Evolutionary conservation across 257 asterid genomes (phyloP), one percentile per base, ranked within the genome.

Genomic region (Eustoma russellianum): DNA sequence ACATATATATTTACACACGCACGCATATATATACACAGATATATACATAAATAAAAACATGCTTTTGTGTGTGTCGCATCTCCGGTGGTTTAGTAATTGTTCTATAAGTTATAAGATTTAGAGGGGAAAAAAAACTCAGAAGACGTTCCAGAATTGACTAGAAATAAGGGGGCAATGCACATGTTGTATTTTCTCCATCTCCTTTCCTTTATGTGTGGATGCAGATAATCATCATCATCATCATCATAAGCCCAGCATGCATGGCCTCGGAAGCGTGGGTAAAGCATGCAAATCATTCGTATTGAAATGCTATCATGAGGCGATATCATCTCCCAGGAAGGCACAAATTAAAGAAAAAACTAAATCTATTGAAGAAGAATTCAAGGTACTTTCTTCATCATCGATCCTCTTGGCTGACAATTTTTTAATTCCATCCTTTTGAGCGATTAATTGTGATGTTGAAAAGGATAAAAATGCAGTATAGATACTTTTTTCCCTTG

Each of bases 241-340:
- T 11, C 78, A 71, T 15, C 73, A 77, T 61, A 49, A 66, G 55
- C 57, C 70, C 52, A 75, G 57, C 60, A 28, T 64, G 60, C 61
- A 69, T 44, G 74, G 79, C 68, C 69, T 79, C 52, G 84, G 74
- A 58, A 65, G 50, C 59, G 59, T 82, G 16, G 64, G 72, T 56
- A 70, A 52, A 60, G 70, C 75, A 11, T 82, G 75, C 75, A 85
- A 72, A 79, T 70, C 79, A 3, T 63, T 85, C n/a, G 57, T 85
- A 41, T 59, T 76, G 58, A 80, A 64, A 67, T 74, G 82, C 60
- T 63, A 64, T 63, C 73, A 70, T 3, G 76, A 67, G 13, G 66
- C 53, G 33, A 38, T 38, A 7, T 24, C 64, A 40, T 33, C 51
- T 60, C 65, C 74, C 53, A 53, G 55, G 60, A 72, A 55, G 33